Conservation (phyloP, 2,329 filamentous ascomycete species). For the Blastomyces emzantsi region DNA sequence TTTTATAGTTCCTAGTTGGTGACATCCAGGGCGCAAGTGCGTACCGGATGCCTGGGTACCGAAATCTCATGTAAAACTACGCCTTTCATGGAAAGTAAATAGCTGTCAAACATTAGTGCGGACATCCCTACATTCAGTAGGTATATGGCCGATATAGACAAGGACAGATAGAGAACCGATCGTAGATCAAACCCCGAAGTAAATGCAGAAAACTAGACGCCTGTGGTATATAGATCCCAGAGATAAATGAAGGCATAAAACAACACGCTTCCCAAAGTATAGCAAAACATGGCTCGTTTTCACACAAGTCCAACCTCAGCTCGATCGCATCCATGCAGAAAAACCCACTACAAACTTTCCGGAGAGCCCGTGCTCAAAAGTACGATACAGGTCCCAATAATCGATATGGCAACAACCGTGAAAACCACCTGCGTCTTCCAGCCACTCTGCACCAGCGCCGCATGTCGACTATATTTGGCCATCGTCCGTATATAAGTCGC, state of each 20-base stretch:
- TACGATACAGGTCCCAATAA: constrained; percentile 38
- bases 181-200: background rate
- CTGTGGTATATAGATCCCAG: background rate
- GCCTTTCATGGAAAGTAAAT: background rate
- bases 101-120: background rate
- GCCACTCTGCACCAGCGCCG: constrained; percentile 82
- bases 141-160: background rate
- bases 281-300: background rate
- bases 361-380: constrained; percentile 34
- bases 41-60: background rate
- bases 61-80: background rate
- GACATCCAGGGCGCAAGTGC: background rate
- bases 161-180: background rate
- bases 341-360: constrained; percentile 7
- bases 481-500: constrained; percentile 81
- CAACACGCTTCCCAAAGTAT: background rate
- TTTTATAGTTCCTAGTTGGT: background rate
- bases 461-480: constrained; percentile 67
- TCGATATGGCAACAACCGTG: constrained; percentile 35
- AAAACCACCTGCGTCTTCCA: constrained; percentile 84
- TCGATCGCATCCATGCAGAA: background rate
- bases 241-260: background rate
- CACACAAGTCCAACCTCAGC: background rate
- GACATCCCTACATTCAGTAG: background rate
- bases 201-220: background rate